Base-by-base conservation (phyloP, 2,329 filamentous ascomycete species). In the Eutypa lata region DNA sequence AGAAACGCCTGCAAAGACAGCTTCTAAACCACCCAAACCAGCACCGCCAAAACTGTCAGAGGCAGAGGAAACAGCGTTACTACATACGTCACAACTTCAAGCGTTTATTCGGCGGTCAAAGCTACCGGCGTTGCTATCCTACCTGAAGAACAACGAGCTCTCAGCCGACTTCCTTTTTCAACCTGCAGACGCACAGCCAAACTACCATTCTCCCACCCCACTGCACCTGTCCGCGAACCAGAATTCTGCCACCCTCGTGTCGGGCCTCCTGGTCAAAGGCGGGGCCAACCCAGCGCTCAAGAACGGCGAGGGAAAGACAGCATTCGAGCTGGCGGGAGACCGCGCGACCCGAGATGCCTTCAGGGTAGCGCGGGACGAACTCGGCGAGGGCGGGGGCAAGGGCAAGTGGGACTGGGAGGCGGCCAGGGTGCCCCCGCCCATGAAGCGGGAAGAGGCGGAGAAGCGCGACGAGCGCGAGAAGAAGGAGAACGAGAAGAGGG, bases 81-180 rank as follows among this genome's bases (percentile, higher is more conserved):
- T 97, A 3, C 93, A 99, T 68, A 97, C 93, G 0, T 84, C 88
- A 1, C 94, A 99, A 66, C 78, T 99, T 0, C 91, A 94, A 64
- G 88, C 91, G 1, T 80, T 97, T 24, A 89, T 96, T 54, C 88
- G 91, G 45, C 88, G 94, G 42, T 95, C 90, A 2, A 97, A 96
- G 70, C 83, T 94, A 0, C 93, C 94, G 0, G 91, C 89, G 0
- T 74, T 99, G 2, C 77, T 97, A 16, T 86, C 89, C 1, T 99
- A 97, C 67, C 76, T 99, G 6, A 83, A 85, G 56, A 87, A 81
- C 56, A 96, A 97, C 71, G 75, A 76, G 2, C 75, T 97, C 10
- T 74, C 82, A 1, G 67, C 89, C 0, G 80, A 88, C 53, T 97
- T 96, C 65, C 76, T 74, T 22, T 96, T 97, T 68, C 78, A 86